phyloP scores from a whole-genome alignment of 108 stramenopile genomes.

The Cyclotella choctawhatcheeana region DNA sequence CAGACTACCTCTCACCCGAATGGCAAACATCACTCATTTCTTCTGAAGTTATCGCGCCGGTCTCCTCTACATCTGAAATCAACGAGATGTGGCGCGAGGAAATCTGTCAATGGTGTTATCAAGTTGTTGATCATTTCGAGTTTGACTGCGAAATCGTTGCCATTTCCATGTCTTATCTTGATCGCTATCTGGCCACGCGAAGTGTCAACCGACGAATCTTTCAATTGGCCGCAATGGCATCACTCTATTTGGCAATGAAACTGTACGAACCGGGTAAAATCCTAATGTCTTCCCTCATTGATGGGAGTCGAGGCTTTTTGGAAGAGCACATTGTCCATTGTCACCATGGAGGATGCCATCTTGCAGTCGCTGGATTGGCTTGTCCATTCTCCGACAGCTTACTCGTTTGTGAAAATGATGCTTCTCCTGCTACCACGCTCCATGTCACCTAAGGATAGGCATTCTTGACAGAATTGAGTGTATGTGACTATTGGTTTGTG shows the following conservation, averaged over 20 bases:
- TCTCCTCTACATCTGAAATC: slow-evolving; percentile 45
- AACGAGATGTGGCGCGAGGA: slow-evolving; percentile 82
- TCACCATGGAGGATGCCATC: slow-evolving; percentile 70
- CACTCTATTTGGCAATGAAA: slow-evolving; percentile 76
- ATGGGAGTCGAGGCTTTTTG: slow-evolving; percentile 77
- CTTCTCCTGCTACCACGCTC: slow-evolving; percentile 48
- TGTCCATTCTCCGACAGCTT: slow-evolving; percentile 77
- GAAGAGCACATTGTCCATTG: slow-evolving; percentile 65
- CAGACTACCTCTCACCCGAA: slow-evolving; percentile 60
- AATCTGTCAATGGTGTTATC: slow-evolving; percentile 83
- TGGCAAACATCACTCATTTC: slow-evolving; percentile 20
- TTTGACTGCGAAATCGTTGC: slow-evolving; percentile 72
- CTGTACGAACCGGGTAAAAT: slow-evolving; percentile 65
- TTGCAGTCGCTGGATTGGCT: slow-evolving; percentile 67
- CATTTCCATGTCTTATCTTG: slow-evolving; percentile 69
- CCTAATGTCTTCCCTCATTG: slow-evolving; percentile 67
- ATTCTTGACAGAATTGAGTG: slow-evolving; percentile 79
- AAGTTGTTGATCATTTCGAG: slow-evolving; percentile 81
- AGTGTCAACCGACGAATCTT: slow-evolving; percentile 67
- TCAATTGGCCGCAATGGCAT: slow-evolving; percentile 76
- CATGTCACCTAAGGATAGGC: slow-evolving; percentile 27
- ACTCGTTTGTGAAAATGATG: slow-evolving; percentile 62
- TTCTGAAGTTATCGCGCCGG: slow-evolving; percentile 4
- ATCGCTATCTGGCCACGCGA: slow-evolving; percentile 64
- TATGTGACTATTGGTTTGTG: slow-evolving; percentile 78